Base-by-base conservation (phyloP, 805 yeast species). In the Myxozyma geophila region DNA sequence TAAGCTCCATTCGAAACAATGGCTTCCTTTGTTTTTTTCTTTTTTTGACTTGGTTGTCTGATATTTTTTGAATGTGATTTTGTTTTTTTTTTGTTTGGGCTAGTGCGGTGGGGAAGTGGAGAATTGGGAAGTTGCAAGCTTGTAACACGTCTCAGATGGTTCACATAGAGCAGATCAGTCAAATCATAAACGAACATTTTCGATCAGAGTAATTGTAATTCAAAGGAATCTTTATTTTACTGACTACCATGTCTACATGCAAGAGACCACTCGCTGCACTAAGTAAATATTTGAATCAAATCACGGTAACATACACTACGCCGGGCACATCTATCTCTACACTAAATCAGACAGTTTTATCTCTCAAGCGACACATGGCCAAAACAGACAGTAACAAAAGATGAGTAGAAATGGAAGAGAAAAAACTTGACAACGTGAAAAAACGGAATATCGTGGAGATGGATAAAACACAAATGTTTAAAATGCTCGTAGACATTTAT, bases 401-500 rank as follows among this genome's bases (percentile, higher is more conserved):
- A 39, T 3, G 3, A n/a, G 7, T 39, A 39, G n/a, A 39, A n/a
- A 12, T 13, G 43, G 13, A 39, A 39, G n/a, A 13, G 43, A 39
- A n/a, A 39, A 39, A 12, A 13, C 2, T 2, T 39, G n/a, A 39
- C 13, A 4, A 3, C n/a, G n/a, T 39, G 43, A 39, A 13, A 8
- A 7, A 39, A 7, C 43, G n/a, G n/a, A 39, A 7, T 3, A 39
- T 12, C 13, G 43, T 13, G 43, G n/a, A 13, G n/a, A 39, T 39
- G n/a, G n/a, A n/a, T 8, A 43, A 13, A 17, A 43, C 17, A 17
- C 2, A 4, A 7, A 43, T n/a, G 10, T 43, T 17, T 13, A 5
- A 43, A 13, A 15, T 17, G 47, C 21, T n/a, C 10, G 13, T 17
- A 43, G 28, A 28, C 28, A 15, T 46, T 17, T 80, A 92, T 78